A percentile compares a stretch with the other conserved stretches of the same genome.
Conservation (phyloP, 2,329 filamentous ascomycete genomes). For the Sporothrix brasiliensis region DNA sequence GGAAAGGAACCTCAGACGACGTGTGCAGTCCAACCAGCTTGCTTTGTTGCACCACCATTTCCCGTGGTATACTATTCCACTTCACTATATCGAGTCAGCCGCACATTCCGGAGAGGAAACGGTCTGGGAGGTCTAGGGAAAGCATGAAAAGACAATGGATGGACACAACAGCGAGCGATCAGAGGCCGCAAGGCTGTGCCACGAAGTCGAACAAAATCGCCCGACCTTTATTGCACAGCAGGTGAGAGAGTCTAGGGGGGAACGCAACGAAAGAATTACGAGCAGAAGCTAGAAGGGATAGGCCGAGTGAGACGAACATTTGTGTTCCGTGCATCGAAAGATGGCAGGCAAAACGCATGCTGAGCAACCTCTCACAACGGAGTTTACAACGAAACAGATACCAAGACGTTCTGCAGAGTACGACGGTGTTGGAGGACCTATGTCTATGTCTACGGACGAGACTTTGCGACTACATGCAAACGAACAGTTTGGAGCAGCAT, state of each 20-base stretch:
- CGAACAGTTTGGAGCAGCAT: not conserved
- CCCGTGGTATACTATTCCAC: not conserved
- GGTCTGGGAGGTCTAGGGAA: not conserved
- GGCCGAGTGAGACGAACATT: not conserved
- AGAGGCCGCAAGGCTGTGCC: not conserved
- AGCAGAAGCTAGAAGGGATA: not conserved
- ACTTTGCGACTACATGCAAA: not conserved
- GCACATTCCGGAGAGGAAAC: not conserved
- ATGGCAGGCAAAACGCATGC: constrained; percentile 1
- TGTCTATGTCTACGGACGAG: not conserved
- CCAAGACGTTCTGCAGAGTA: not conserved
- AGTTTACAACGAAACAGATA: not conserved
- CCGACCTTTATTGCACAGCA: not conserved
- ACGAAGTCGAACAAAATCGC: not conserved
- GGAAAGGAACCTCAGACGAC: not conserved
- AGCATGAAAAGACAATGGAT: not conserved
- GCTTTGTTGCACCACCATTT: no score
- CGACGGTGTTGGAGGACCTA: not conserved
- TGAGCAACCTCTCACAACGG: constrained; percentile 10
- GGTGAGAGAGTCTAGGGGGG: not conserved
- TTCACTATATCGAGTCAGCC: not conserved
- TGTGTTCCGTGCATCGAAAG: not conserved
- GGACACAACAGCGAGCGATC: not conserved
- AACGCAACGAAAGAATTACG: not conserved
- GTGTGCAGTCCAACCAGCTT: no score